phyloP scores from a whole-genome alignment of 2,329 filamentous ascomycete genomes.

The Ceratocystis alfenasii region DNA sequence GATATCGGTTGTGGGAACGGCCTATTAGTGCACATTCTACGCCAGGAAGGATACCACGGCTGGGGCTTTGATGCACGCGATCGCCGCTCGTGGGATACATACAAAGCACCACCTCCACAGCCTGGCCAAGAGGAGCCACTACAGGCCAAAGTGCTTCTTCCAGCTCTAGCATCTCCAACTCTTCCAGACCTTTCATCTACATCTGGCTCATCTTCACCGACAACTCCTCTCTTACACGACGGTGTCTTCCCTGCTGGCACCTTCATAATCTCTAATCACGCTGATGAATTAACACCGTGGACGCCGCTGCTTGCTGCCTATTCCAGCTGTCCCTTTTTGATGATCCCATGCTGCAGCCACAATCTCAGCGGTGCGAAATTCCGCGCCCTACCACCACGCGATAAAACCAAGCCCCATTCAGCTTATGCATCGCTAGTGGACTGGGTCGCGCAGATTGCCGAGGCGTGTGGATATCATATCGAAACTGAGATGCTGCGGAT shows the following conservation, averaged over 20 bases:
- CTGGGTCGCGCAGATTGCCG: conserved; percentile 60
- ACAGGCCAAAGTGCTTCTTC: conserved; percentile 39
- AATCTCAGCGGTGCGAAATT: conserved; percentile 63
- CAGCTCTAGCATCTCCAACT: conserved; percentile 31
- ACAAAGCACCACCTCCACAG: conserved; percentile 33
- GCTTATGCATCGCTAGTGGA: conserved; percentile 73
- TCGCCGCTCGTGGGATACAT: conserved; percentile 73
- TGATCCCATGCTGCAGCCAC: conserved; percentile 93
- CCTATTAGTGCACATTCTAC: conserved; percentile 71
- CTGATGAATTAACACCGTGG: conserved; percentile 92
- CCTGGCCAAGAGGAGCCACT: conserved; percentile 27
- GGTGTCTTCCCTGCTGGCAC: conserved; percentile 62
- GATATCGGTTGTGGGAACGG: conserved; percentile 96
- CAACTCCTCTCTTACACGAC: conserved; percentile 32
- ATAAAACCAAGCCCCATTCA: conserved; percentile 37
- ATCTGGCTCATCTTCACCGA: conserved; percentile 10
- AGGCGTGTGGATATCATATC: conserved; percentile 59
- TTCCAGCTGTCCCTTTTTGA: conserved; percentile 69
- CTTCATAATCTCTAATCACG: conserved; percentile 95
- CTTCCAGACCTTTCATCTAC: conserved; percentile 15
- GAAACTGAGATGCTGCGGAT: conserved; percentile 84
- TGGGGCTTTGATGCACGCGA: conserved; percentile 87
- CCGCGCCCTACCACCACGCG: conserved; percentile 49
- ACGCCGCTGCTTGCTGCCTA: conserved; percentile 75
- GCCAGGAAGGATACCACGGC: conserved; percentile 66